Evolutionary conservation across 2,329 filamentous ascomycete genomes (phyloP).

Genomic region (Intubia oerlemansii): DNA sequence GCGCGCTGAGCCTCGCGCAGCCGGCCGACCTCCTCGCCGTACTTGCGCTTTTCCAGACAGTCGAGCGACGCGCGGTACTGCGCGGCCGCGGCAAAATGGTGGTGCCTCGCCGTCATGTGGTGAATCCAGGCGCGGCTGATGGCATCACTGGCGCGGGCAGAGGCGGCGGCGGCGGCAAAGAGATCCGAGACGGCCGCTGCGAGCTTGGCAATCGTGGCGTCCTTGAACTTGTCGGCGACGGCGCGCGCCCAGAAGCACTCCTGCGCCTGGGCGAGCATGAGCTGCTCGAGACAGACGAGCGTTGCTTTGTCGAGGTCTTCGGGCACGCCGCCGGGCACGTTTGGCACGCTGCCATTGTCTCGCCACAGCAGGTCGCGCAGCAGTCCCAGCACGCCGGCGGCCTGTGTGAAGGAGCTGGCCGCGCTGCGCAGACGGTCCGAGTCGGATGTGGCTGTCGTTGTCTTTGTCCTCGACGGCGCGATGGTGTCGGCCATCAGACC

Average conservation of each 20-base stretch:
- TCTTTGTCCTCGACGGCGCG: too few relatives aligned
- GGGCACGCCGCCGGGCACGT: slow-evolving; percentile 56
- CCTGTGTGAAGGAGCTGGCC: slow-evolving; percentile 73
- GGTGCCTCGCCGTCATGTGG: slow-evolving; percentile 89
- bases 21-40: slow-evolving; percentile 85
- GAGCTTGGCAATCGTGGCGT: slow-evolving; percentile 76
- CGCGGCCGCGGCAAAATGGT: slow-evolving; percentile 89
- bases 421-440: slow-evolving; percentile 72
- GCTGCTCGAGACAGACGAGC: slow-evolving; percentile 58
- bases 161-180: slow-evolving; percentile 67
- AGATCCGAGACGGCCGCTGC: slow-evolving; percentile 79
- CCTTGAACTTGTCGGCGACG: slow-evolving; percentile 82
- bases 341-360: too few relatives aligned
- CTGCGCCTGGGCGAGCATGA: slow-evolving; percentile 81
- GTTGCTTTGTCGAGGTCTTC: slow-evolving; percentile 92
- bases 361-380: slow-evolving; percentile 49
- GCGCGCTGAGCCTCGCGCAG: slow-evolving; percentile 64
- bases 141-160: slow-evolving; percentile 69
- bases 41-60: slow-evolving; percentile 79
- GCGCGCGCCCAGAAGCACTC: slow-evolving; percentile 98
- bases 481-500: neutral
- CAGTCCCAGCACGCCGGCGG: slow-evolving; percentile 65
- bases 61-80: slow-evolving; percentile 84
- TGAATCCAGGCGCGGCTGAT: slow-evolving; percentile 94
- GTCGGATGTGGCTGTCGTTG: slow-evolving; percentile 43